Conservation (phyloP, 805 yeast species). For the Peterozyma toletana region DNA sequence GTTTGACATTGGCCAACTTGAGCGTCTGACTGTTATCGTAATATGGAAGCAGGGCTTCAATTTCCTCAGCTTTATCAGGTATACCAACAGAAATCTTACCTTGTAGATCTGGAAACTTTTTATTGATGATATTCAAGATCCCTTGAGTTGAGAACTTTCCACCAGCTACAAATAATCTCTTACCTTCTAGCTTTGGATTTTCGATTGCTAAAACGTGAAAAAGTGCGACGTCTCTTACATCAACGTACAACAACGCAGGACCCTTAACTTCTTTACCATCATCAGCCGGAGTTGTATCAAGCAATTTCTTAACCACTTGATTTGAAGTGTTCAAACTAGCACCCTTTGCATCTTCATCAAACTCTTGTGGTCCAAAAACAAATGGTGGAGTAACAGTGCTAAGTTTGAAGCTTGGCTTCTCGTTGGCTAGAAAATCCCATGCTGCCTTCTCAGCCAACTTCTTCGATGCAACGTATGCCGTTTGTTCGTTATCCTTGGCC, state of each 20-base stretch:
- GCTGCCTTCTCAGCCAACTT: slow-evolving; percentile 36
- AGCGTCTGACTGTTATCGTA: slow-evolving; percentile 4
- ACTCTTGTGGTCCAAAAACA: slow-evolving; percentile 34
- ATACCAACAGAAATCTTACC: slow-evolving; percentile 30
- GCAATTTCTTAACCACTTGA: slow-evolving; percentile 16
- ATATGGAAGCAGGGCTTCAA: neutral
- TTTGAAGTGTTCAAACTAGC: slow-evolving; percentile 23
- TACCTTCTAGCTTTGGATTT: slow-evolving; percentile 8
- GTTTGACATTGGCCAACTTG: slow-evolving; percentile 1
- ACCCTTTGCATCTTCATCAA: slow-evolving; percentile 11
- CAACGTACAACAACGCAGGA: slow-evolving; percentile 24
- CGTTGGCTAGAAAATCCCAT: slow-evolving; percentile 27
- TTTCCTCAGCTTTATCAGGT: slow-evolving; percentile 19
- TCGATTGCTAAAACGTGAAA: slow-evolving; percentile 37
- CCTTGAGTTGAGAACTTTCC: slow-evolving; percentile 13
- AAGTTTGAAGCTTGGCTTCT: slow-evolving; percentile 24
- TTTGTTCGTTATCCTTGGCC: slow-evolving; percentile 7
- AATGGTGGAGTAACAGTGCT: slow-evolving; percentile 25
- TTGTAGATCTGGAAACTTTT: slow-evolving; percentile 23
- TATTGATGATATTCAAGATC: slow-evolving; percentile 24
- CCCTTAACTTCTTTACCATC: slow-evolving; percentile 12
- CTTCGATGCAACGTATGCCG: slow-evolving; percentile 34
- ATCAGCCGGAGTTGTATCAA: slow-evolving; percentile 13
- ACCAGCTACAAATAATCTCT: slow-evolving; percentile 2
- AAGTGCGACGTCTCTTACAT: slow-evolving; percentile 57